Conservation (phyloP, 352 stramenopile species). For the Bremia lactucae region DNA sequence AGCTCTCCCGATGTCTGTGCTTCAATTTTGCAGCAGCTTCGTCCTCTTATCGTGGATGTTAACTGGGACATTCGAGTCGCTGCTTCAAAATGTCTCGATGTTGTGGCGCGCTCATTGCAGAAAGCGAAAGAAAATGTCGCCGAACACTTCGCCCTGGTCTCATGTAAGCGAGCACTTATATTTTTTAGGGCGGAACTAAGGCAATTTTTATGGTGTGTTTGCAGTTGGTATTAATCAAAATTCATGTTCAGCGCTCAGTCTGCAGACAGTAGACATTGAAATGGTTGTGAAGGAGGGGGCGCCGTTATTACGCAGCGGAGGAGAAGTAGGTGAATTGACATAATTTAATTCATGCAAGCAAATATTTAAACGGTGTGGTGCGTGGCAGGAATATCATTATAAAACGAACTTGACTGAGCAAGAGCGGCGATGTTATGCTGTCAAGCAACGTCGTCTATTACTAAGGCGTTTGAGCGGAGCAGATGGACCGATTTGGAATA, state of each 20-base stretch:
- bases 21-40: constrained; percentile 52
- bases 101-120: constrained; percentile 37
- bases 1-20: constrained; percentile 33
- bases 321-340: constrained; percentile 30
- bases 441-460: constrained; percentile 57
- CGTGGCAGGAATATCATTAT: constrained; percentile 64
- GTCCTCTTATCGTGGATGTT: constrained; percentile 29
- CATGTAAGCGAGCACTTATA: constrained; percentile 17
- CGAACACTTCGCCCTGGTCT: constrained; percentile 31
- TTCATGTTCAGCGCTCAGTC: constrained; percentile 30
- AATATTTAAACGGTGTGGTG: not conserved
- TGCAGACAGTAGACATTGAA: constrained; percentile 44
- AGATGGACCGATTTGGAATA: constrained; percentile 44
- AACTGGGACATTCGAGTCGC: constrained; percentile 74
- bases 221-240: constrained; percentile 41
- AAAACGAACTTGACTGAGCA: constrained; percentile 41
- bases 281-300: constrained; percentile 49
- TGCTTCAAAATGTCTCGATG: constrained; percentile 45
- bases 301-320: constrained; percentile 59
- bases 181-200: constrained; percentile 1
- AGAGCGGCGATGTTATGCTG: constrained; percentile 35
- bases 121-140: constrained; percentile 21
- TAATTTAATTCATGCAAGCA: no score
- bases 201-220: not conserved
- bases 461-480: constrained; percentile 52